phyloP scores from a whole-genome alignment of 1,139 yeast species.

The Diutina ranongensis region DNA sequence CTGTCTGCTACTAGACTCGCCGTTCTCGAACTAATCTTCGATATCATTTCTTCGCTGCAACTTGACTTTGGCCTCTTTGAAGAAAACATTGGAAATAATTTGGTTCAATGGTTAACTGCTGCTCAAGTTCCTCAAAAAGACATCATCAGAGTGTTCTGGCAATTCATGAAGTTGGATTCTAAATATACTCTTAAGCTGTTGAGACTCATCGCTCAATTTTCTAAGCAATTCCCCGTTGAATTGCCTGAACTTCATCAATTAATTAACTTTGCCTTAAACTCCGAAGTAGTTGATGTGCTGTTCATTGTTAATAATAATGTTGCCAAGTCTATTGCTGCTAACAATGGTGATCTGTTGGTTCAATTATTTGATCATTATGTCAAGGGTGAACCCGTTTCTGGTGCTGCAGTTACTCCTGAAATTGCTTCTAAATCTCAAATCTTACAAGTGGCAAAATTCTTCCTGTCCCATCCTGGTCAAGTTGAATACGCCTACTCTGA shows the following conservation, averaged over 20 bases:
- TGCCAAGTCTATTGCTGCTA: slow-evolving; percentile 18
- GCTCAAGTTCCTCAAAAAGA: slow-evolving; percentile 21
- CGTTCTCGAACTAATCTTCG: slow-evolving; percentile 23
- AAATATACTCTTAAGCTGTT: slow-evolving; percentile 21
- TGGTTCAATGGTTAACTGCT: slow-evolving; percentile 25
- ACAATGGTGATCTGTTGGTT: slow-evolving; percentile 16
- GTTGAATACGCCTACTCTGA: slow-evolving; percentile 23
- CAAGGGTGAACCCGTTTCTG: slow-evolving; percentile 22
- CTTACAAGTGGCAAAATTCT: slow-evolving; percentile 31
- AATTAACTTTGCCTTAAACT: slow-evolving; percentile 26
- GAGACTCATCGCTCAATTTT: slow-evolving; percentile 24
- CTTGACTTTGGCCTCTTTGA: slow-evolving; percentile 26
- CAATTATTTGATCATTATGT: slow-evolving; percentile 23
- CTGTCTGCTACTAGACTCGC: slow-evolving; percentile 22
- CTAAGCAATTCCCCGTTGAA: slow-evolving; percentile 16
- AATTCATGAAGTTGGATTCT: slow-evolving; percentile 26
- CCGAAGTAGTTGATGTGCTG: slow-evolving; percentile 33
- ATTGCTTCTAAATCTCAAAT: slow-evolving; percentile 28
- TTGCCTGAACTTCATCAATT: slow-evolving; percentile 22
- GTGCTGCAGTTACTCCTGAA: slow-evolving; percentile 6
- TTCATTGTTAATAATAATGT: slow-evolving; percentile 33
- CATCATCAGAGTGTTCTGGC: slow-evolving; percentile 26
- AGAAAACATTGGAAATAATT: slow-evolving; percentile 25
- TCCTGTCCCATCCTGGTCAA: slow-evolving; percentile 17
- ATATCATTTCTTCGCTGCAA: slow-evolving; percentile 20